phyloP scores from a whole-genome alignment of 768 basidiomycete genomes.

The Kwoniella botswanensis region DNA sequence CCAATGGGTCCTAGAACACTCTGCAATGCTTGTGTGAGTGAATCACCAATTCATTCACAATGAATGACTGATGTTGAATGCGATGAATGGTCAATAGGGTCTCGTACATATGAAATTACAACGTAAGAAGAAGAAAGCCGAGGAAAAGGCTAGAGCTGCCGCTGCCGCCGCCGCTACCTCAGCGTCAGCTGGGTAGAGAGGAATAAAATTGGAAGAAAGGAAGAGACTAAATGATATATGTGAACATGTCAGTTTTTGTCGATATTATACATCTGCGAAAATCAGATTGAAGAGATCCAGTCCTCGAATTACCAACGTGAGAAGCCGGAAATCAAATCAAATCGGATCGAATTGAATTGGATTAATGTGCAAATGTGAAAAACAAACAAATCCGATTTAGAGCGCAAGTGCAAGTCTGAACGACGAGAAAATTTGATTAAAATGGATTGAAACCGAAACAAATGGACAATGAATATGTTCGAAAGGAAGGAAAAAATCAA shows the following conservation, averaged over 20 bases:
- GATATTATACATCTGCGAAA: background rate
- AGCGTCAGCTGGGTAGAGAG: background rate
- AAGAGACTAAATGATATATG: background rate
- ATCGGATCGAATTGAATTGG: too few species aligned
- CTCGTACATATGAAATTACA: constrained; percentile 51
- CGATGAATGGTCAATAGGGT: constrained; percentile 29
- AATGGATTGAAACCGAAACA: too few species aligned
- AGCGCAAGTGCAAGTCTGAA: too few species aligned
- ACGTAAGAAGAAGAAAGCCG: constrained; percentile 38
- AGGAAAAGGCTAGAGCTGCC: constrained; percentile 34
- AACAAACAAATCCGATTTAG: too few species aligned
- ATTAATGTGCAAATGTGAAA: too few species aligned
- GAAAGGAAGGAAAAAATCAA: too few species aligned
- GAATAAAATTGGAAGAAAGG: background rate
- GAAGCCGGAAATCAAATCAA: too few species aligned
- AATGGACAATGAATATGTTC: too few species aligned
- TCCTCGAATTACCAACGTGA: too few species aligned
- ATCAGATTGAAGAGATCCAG: too few species aligned
- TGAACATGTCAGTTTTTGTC: background rate
- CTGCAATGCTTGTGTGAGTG: constrained; percentile 59
- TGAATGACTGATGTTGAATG: background rate
- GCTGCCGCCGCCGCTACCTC: constrained; percentile 11
- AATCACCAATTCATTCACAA: background rate
- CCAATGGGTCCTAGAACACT: constrained; percentile 58
- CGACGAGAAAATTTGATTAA: too few species aligned